These are phyloP conservation scores for Hamamelis virginiana DNA, from an alignment of 164 flowering plant species.

Conservation along the genomic window DNA sequence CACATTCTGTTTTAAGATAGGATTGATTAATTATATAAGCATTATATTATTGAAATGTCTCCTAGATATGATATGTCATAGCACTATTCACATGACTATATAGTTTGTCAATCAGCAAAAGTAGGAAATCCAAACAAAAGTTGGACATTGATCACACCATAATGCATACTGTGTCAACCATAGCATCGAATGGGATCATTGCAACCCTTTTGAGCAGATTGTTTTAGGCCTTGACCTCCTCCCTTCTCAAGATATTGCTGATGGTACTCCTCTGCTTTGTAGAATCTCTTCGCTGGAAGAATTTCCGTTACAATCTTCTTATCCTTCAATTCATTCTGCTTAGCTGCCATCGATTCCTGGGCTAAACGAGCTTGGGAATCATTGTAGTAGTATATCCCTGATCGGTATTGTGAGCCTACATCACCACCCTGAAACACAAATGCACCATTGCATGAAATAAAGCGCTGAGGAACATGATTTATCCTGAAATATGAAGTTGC, in stretches of 20 bases:
- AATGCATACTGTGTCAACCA: constrained; percentile 32
- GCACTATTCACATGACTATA: not conserved
- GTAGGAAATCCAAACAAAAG: not conserved
- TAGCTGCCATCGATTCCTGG: constrained; percentile 55
- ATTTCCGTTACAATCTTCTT: constrained; percentile 69
- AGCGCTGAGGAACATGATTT: no score
- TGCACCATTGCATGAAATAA: not conserved
- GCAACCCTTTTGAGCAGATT: constrained; percentile 80
- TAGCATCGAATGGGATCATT: constrained; percentile 82
- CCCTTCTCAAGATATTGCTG: constrained; percentile 77
- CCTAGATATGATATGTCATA: not conserved
- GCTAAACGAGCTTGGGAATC: constrained; percentile 54
- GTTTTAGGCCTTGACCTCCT: constrained; percentile 47
- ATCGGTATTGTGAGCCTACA: constrained; percentile 80
- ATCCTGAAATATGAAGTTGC: no score
- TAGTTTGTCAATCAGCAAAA: not conserved
- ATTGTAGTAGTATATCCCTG: constrained; percentile 83
- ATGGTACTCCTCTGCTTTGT: constrained; percentile 69
- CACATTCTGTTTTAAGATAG: not conserved
- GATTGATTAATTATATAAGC: not conserved
- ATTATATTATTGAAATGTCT: not conserved
- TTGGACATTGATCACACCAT: no score
- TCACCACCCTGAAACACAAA: constrained; percentile 55
- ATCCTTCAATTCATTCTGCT: constrained; percentile 47
- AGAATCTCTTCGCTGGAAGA: constrained; percentile 66